Evolutionary conservation across 2,329 filamentous ascomycete genomes (phyloP).

Genomic region (Cytospora mali): DNA sequence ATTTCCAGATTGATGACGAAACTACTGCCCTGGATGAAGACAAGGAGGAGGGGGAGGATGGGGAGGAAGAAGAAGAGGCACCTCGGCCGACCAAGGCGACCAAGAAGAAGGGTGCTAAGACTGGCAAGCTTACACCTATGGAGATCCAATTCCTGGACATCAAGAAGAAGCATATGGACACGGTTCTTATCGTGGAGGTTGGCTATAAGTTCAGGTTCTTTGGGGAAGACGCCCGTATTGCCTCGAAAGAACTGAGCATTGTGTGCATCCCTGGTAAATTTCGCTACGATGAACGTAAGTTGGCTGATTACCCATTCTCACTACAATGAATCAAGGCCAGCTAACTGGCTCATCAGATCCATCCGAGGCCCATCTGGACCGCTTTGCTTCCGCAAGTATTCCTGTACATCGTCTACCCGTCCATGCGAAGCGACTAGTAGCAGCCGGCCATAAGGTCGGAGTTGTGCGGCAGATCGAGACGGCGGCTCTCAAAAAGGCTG

Average conservation of each 20-base stretch:
- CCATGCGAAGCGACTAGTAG: constrained; percentile 89
- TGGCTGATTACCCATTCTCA: constrained; percentile 19
- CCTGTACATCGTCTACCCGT: constrained; percentile 89
- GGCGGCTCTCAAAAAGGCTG: constrained; percentile 90
- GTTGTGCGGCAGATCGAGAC: constrained; percentile 95
- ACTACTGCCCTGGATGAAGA: constrained; percentile 50
- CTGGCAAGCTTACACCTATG: constrained; percentile 87
- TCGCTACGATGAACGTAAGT: constrained; percentile 85
- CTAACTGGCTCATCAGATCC: constrained; percentile 54
- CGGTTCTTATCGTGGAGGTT: constrained; percentile 88
- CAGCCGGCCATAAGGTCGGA: constrained; percentile 93
- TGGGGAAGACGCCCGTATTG: constrained; percentile 87
- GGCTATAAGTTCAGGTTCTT: constrained; percentile 99
- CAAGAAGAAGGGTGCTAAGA: constrained; percentile 71
- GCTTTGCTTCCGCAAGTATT: constrained; percentile 94
- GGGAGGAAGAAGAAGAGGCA: constrained; percentile 51
- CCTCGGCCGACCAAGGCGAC: constrained; percentile 46
- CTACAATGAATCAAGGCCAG: background rate
- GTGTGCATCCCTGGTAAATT: constrained; percentile 96
- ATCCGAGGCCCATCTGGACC: constrained; percentile 88
- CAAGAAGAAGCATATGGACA: constrained; percentile 88
- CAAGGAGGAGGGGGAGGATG: constrained; percentile 61
- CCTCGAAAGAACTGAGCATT: constrained; percentile 88
- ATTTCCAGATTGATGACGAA: constrained; percentile 57
- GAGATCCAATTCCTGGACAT: constrained; percentile 93